A percentile compares a stretch with the other conserved stretches of the same genome.
These are phyloP conservation scores for Trichosporon inkin DNA, from an alignment of 1,284 basidiomycete species.

Conservation along the genomic window DNA sequence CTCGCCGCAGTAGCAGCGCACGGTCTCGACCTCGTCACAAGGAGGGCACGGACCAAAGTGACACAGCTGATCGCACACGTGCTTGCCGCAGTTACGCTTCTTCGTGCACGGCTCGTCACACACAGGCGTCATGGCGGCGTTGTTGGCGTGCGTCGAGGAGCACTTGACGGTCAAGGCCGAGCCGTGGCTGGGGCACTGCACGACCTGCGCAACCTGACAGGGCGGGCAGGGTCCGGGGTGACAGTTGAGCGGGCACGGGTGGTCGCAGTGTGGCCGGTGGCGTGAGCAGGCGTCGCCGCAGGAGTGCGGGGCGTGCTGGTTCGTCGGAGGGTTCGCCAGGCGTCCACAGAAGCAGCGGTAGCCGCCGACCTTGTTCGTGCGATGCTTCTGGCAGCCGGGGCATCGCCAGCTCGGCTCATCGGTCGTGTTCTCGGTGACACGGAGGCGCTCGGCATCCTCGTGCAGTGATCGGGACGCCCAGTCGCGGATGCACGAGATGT, in stretches of 20 bases:
- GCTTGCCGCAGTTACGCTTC: conserved; percentile 63
- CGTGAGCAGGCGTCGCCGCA: conserved; percentile 75
- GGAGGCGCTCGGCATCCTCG: conserved; percentile 51
- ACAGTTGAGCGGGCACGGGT: conserved; percentile 66
- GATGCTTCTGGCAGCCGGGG: conserved; percentile 76
- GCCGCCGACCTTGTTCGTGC: conserved; percentile 60
- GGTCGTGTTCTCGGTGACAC: conserved; percentile 18
- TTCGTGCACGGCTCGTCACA: conserved; percentile 66
- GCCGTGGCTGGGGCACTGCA: conserved; percentile 65
- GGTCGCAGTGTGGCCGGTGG: conserved; percentile 57
- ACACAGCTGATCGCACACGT: conserved; percentile 57
- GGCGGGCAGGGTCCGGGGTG: conserved; percentile 78
- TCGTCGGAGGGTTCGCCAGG: conserved; percentile 63
- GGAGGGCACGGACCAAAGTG: conserved; percentile 67
- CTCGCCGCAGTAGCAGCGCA: conserved; percentile 73
- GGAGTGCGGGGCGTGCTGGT: conserved; percentile 72
- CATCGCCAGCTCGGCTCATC: conserved; percentile 68
- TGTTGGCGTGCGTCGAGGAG: conserved; percentile 50
- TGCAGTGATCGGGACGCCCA: conserved; percentile 72
- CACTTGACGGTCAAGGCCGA: conserved; percentile 65
- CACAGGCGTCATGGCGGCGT: conserved; percentile 54
- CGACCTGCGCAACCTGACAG: conserved; percentile 56
- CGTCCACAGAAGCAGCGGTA: conserved; percentile 85
- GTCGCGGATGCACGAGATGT: conserved; percentile 60
- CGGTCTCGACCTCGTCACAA: conserved; percentile 59